These are phyloP conservation scores for Cladosporium sp. DNA, from an alignment of 2,329 filamentous ascomycete genomes.

Conservation along the genomic window DNA sequence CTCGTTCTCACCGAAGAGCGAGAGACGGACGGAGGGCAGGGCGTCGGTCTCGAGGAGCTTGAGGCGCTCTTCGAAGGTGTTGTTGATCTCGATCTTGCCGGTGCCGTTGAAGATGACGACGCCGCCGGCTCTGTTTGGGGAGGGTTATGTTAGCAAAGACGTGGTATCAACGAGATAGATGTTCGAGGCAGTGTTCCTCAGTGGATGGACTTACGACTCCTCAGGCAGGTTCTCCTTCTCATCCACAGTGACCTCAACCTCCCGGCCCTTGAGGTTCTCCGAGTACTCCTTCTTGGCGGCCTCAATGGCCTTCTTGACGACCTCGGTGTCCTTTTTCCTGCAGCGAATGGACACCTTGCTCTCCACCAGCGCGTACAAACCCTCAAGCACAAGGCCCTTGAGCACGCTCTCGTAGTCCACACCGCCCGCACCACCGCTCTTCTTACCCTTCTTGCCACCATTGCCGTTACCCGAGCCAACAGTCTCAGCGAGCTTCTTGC, in stretches of 20 bases:
- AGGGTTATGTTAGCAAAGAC: neutral
- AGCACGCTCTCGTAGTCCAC: constrained; percentile 74
- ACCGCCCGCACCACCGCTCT: constrained; percentile 61
- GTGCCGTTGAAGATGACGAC: constrained; percentile 75
- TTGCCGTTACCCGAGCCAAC: constrained; percentile 2
- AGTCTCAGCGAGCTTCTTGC: constrained; percentile 63
- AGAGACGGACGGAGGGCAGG: constrained; percentile 79
- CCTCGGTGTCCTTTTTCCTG: constrained; percentile 75
- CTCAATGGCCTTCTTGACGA: constrained; percentile 76
- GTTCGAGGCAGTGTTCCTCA: neutral
- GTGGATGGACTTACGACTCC: constrained; percentile 68
- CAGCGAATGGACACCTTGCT: constrained; percentile 72
- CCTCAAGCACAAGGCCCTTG: constrained; percentile 83
- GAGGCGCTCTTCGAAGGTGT: constrained; percentile 92
- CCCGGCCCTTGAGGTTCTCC: constrained; percentile 67
- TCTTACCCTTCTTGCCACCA: constrained; percentile 47
- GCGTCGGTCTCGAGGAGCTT: constrained; percentile 80
- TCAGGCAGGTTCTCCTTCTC: constrained; percentile 79
- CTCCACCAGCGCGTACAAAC: constrained; percentile 85
- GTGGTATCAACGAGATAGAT: neutral
- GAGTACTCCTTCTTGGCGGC: constrained; percentile 82
- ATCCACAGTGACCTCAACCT: constrained; percentile 70
- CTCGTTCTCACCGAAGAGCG: constrained; percentile 89
- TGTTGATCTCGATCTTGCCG: constrained; percentile 98
- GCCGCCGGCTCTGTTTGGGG: constrained; percentile 71